These are phyloP conservation scores for Lodderomyces elongisporus DNA, from an alignment of 1,139 yeast species.

Conservation along the genomic window DNA sequence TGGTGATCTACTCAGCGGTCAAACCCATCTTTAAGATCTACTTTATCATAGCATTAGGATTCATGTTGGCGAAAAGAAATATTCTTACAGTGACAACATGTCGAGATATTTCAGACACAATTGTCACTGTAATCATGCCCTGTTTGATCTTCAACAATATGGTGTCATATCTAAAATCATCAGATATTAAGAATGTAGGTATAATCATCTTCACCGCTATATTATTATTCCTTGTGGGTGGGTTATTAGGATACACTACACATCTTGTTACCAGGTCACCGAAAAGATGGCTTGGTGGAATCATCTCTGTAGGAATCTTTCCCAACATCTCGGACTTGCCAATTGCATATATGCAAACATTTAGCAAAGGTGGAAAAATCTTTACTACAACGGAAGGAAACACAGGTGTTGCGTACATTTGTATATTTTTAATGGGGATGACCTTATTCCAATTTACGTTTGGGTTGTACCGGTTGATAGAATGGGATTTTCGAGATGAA, in stretches of 20 bases:
- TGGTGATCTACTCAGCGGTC: slow-evolving; percentile 70
- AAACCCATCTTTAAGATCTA: slow-evolving; percentile 88
- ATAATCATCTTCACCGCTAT: slow-evolving; percentile 57
- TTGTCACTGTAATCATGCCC: slow-evolving; percentile 71
- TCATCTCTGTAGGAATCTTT: slow-evolving; percentile 60
- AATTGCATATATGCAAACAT: slow-evolving; percentile 79
- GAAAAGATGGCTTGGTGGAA: slow-evolving; percentile 74
- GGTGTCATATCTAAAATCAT: slow-evolving; percentile 62
- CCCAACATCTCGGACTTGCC: slow-evolving; percentile 79
- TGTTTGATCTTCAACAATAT: slow-evolving; percentile 75
- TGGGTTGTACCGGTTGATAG: slow-evolving; percentile 70
- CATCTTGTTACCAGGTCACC: slow-evolving; percentile 50
- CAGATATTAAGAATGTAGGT: slow-evolving; percentile 72
- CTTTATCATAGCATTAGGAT: slow-evolving; percentile 68
- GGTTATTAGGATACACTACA: slow-evolving; percentile 29
- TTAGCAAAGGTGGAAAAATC: slow-evolving; percentile 57
- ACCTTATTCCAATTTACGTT: slow-evolving; percentile 66
- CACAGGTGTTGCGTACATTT: slow-evolving; percentile 81
- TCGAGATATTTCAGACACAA: slow-evolving; percentile 65
- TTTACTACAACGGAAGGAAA: slow-evolving; percentile 58
- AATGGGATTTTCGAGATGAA: slow-evolving; percentile 55
- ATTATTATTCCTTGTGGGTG: slow-evolving; percentile 38
- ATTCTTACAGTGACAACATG: slow-evolving; percentile 70
- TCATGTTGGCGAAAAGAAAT: slow-evolving; percentile 57
- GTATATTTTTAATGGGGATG: slow-evolving; percentile 73